A percentile compares a stretch with the other conserved stretches of the same genome.
Conservation (phyloP, 768 basidiomycete species). For the Ramaria sp. region DNA sequence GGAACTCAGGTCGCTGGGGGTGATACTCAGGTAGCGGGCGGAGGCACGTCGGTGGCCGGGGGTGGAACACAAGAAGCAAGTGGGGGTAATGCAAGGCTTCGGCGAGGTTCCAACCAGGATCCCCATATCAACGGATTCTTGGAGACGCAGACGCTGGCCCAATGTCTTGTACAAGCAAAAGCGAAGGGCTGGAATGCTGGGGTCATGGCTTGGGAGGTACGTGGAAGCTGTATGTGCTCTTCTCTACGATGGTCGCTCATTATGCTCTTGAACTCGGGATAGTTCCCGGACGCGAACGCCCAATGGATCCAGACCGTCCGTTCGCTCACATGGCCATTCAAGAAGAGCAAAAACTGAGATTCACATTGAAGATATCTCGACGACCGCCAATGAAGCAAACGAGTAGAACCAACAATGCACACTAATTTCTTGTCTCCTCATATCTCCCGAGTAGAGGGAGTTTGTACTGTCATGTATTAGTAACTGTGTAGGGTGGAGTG, state of each 20-base stretch:
- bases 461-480: no score
- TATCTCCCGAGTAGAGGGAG: no score
- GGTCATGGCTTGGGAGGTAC: conserved; percentile 22
- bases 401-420: no score
- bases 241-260: neutral
- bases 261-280: conserved; percentile 11
- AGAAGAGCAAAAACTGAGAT: neutral
- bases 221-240: neutral
- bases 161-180: conserved; percentile 21
- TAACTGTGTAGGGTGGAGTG: no score
- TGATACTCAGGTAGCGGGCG: neutral
- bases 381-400: no score
- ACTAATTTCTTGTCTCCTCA: no score
- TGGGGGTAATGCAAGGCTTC: neutral
- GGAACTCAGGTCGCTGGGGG: neutral
- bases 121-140: conserved; percentile 22
- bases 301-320: conserved; percentile 32
- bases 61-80: neutral
- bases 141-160: conserved; percentile 13
- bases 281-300: conserved; percentile 31
- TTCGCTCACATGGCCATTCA: conserved; percentile 23
- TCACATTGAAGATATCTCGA: no score
- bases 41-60: neutral
- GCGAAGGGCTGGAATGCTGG: conserved; percentile 25
- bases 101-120: neutral